Evolutionary conservation across 306 rosid species (phyloP).

Genomic region (Ammopiptanthus mongolicus): DNA sequence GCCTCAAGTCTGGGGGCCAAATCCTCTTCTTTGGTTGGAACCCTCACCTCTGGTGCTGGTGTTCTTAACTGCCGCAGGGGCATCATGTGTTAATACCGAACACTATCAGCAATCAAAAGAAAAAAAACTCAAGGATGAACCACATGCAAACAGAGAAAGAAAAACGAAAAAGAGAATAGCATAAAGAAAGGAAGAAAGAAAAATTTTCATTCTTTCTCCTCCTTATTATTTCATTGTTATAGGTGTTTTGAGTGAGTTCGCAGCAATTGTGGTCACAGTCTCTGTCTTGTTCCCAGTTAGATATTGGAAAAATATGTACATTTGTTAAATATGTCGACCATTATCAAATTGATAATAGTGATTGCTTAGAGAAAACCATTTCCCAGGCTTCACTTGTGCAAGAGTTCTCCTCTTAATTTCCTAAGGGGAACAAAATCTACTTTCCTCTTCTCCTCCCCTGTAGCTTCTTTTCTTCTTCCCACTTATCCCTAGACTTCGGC

Average conservation of each 20-base stretch:
- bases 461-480: not conserved
- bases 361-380: constrained; percentile 13
- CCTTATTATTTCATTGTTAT: constrained; percentile 36
- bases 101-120: constrained; percentile 10
- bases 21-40: constrained; percentile 77
- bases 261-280: constrained; percentile 18
- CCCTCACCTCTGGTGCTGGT: constrained; percentile 72
- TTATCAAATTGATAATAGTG: constrained; percentile 34
- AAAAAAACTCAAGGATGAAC: not conserved
- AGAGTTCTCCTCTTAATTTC: constrained; percentile 22
- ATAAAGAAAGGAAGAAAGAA: constrained; percentile 40
- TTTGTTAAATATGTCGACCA: constrained; percentile 27
- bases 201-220: constrained; percentile 47
- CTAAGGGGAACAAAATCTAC: constrained; percentile 16
- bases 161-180: not conserved
- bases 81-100: constrained; percentile 47
- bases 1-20: constrained; percentile 97
- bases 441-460: not conserved
- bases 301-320: constrained; percentile 49
- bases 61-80: constrained; percentile 70
- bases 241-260: constrained; percentile 48
- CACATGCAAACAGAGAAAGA: not conserved
- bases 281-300: constrained; percentile 42
- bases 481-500: not conserved
- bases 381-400: constrained; percentile 6